Conservation (phyloP, 106 monocot genomes). For the Narthecium ossifragum region DNA sequence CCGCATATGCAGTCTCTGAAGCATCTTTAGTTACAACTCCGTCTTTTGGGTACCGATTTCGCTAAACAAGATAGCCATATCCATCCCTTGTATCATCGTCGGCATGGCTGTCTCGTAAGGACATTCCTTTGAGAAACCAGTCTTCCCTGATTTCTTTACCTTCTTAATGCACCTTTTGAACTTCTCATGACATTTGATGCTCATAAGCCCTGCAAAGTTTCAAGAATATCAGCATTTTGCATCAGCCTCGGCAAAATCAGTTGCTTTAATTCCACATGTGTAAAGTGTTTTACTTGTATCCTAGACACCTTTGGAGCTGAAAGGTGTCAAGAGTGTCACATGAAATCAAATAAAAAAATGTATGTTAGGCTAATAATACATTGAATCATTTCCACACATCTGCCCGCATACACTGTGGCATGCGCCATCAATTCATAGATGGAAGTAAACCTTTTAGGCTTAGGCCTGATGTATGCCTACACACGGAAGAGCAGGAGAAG, state of each 20-base stretch:
- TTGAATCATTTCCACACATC: background rate
- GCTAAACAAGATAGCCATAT: slow-evolving; percentile 89
- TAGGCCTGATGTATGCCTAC: too few species aligned
- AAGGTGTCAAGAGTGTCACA: too few species aligned
- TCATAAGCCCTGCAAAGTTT: slow-evolving; percentile 52
- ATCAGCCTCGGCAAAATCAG: too few species aligned
- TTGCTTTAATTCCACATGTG: background rate
- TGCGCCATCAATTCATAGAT: too few species aligned
- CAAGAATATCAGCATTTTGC: background rate
- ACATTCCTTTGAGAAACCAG: slow-evolving; percentile 68
- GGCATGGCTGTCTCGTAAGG: slow-evolving; percentile 62
- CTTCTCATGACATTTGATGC: slow-evolving; percentile 69
- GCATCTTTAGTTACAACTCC: slow-evolving; percentile 31
- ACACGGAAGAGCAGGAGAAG: too few species aligned
- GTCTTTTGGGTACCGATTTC: slow-evolving; percentile 40
- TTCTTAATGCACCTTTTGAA: slow-evolving; percentile 79
- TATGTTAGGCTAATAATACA: background rate
- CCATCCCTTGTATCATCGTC: slow-evolving; percentile 89
- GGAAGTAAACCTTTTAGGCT: too few species aligned
- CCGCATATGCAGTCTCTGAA: too few species aligned
- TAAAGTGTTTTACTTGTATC: too few species aligned
- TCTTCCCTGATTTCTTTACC: slow-evolving; percentile 63
- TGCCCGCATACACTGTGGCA: background rate
- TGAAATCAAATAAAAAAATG: too few species aligned
- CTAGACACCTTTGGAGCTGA: too few species aligned